Base-by-base conservation (phyloP, 768 basidiomycete species). In the Leucosporidium yakuticum region DNA sequence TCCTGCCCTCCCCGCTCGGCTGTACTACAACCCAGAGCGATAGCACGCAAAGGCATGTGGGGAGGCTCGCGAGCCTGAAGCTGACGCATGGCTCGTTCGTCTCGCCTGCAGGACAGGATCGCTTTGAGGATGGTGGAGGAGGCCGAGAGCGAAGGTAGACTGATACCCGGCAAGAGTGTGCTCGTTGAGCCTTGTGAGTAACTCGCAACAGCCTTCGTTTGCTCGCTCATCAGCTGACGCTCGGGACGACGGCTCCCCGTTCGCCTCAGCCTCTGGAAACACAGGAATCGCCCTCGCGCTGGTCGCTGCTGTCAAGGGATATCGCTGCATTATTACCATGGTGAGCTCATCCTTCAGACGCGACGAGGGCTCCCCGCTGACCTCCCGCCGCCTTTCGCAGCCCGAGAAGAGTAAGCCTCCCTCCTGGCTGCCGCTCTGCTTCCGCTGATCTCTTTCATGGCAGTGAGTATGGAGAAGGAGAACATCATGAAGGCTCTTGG, bases 391-490 rank as follows among this genome's bases (percentile, higher is more conserved):
- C 19, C 47, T 48, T 44, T 44, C 39, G 39, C 39, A 44, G 39
- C 39, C 39, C 39, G 39, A 44, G 39, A 44, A 44, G 39, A 44
- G 39, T 44, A 44, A 15, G 39, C 39, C 47, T 60, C 49, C 23
- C 34, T 32, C 44, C 65, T 53, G 23, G 19, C 55, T 15, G 8
- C 3, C 6, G 2, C 39, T 44, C 39, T 44, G 39, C 6, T 44
- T 29, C 32, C 60, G 47, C 44, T 44, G 39, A 44, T 15, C 39
- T 15, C 11, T 15, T 2, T 14, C 25, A 36, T 55, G 49, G 61
- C 54, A 23, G 98, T 97, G 95, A 92, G 90, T 7, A 78, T 86
- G 84, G 95, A 99, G 80, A 99, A 99, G 79, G 92, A 93, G 80
- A 90, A 90, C 1, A 84, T 90, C 29, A 83, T 99, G 34, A 87